These are phyloP conservation scores for Catharanthus roseus DNA, from an alignment of 257 asterid species.

Conservation along the genomic window DNA sequence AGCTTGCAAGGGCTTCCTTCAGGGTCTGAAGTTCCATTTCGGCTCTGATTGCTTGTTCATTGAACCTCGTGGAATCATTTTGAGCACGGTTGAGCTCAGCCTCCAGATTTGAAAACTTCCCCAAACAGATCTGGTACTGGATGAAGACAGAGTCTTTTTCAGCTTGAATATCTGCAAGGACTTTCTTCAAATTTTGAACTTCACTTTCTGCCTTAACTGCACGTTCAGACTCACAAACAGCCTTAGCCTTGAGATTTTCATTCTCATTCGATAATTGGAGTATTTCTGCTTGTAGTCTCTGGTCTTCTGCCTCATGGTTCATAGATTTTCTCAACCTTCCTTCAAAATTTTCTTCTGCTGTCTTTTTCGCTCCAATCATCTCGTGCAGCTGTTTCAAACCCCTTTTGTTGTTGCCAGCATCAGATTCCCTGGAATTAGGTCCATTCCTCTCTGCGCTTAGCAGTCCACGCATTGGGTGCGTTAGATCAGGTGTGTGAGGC, in stretches of 20 bases:
- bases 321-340: conserved; percentile 16
- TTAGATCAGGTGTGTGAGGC: conserved; percentile 44
- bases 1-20: conserved; percentile 56
- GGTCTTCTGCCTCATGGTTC: conserved; percentile 20
- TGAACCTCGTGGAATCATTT: conserved; percentile 40
- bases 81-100: conserved; percentile 53
- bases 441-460: conserved; percentile 29
- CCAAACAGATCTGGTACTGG: conserved; percentile 62
- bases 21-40: conserved; percentile 62
- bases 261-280: conserved; percentile 34
- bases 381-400: conserved; percentile 56
- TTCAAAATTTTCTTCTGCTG: conserved; percentile 17
- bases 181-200: conserved; percentile 48
- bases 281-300: conserved; percentile 28
- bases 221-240: conserved; percentile 42
- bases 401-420: conserved; percentile 24
- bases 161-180: conserved; percentile 46
- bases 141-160: conserved; percentile 57
- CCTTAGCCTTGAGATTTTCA: conserved; percentile 46
- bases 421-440: conserved; percentile 22
- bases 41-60: conserved; percentile 49
- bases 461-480: conserved; percentile 31
- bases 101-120: conserved; percentile 48
- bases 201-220: conserved; percentile 60
- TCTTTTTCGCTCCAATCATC: conserved; percentile 42